Base-by-base conservation (phyloP, 2,329 filamentous ascomycete species). In the Alternaria sp. region DNA sequence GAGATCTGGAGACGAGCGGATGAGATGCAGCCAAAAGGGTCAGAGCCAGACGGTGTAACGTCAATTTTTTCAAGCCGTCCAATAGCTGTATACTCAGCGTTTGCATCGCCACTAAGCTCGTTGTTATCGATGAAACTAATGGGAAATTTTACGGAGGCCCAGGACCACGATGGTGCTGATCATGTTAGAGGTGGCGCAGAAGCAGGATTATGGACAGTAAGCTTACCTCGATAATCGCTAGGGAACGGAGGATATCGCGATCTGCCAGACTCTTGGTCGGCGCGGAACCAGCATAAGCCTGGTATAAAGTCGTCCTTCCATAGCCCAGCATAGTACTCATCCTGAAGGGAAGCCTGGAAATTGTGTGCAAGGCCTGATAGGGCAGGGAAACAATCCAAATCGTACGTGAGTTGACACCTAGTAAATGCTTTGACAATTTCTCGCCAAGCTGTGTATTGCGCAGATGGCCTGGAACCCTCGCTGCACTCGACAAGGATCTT, bases 401-500 rank as follows among this genome's bases (percentile, higher is more conserved):
- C 32, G 32, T 36, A 36, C 4, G 32, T 36, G 15, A 36, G 32
- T 3, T 36, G 32, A 5, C 32, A 36, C 32, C 0, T 36, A 0
- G 4, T 36, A 3, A 36, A 36, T 9, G 13, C 7, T 9, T n/a
- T 36, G 1, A 36, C 32, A 2, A n/a, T 5, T 0, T 36, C 2
- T 12, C 0, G 13, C 32, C 32, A 36, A 36, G 32, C 13, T 0
- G 0, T 9, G 7, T n/a, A 1, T 36, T 36, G 32, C 7, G 3
- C 15, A n/a, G 0, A 9, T n/a, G 9, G 32, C 32, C 1, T 9
- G 13, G 13, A 4, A 15, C 6, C 0, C 13, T 36, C 30, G 7
- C 1, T 36, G 32, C 4, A 9, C 0, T n/a, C 2, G 4, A 0
- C 2, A n/a, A 36, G 0, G 7, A n/a, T 36, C 7, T 3, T 36